Base-by-base conservation (phyloP, 2,329 filamentous ascomycete species). In the Sphaerostilbella broomeana region DNA sequence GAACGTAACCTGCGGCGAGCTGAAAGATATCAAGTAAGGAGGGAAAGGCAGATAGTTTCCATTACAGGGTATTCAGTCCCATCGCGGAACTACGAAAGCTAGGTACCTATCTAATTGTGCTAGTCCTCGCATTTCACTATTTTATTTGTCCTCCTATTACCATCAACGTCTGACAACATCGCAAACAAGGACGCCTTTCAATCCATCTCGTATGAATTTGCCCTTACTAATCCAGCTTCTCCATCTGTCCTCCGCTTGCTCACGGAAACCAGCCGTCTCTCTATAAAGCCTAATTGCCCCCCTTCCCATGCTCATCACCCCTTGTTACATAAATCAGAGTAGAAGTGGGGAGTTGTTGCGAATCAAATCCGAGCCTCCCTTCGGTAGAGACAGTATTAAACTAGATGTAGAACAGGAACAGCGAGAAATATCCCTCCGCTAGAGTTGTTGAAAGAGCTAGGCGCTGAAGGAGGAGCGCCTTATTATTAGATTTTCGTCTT, bases 281-380 rank as follows among this genome's bases (percentile, higher is more conserved):
- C 40, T 42, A 42, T 42, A 42, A 30, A 34, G 20, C 29, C 40
- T 34, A 24, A 16, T 33, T 22, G 19, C 19, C 15, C 34, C 34
- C 30, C 29, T 35, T 25, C 38, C 34, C 36, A 27, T 31, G 21
- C 30, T 19, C 20, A 35, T 26, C 29, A 33, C 38, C 28, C 40
- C 33, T 32, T 17, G 38, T 30, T 38, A 35, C 13, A 20, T 40
- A 42, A 36, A 36, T 37, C 17, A 35, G 18, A 40, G 22, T 30
- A 30, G 44, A 50, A 56, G 47, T 49, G 30, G 50, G 55, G 45
- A 54, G 54, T 35, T 45, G 52, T 49, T 51, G 48, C 48, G 51
- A 49, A 51, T 24, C 41, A 25, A 30, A 30, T 31, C 41, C 31
- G 27, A 43, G 21, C 31, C 24, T 27, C 19, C 36, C 29, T 40